These are phyloP conservation scores for Aphanomyces cochlioides DNA, from an alignment of 352 stramenopile genomes.

Conservation along the genomic window DNA sequence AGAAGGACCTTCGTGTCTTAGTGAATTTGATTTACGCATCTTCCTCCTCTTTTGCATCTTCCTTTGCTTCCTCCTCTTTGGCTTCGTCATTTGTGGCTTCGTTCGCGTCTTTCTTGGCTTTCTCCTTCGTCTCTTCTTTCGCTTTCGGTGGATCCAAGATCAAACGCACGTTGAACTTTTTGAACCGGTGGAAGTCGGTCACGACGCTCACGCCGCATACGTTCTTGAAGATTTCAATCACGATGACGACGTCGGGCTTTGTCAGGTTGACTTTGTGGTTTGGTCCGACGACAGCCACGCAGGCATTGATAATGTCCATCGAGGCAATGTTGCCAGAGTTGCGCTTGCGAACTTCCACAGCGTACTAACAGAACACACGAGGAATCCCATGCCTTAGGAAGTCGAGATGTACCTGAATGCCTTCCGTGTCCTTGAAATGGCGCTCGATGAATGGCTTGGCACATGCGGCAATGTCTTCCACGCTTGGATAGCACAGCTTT, in stretches of 20 bases:
- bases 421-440: slow-evolving; percentile 38
- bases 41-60: too few species aligned
- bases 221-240: slow-evolving; percentile 74
- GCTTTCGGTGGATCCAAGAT: slow-evolving; percentile 52
- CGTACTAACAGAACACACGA: slow-evolving; percentile 34
- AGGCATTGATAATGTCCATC: slow-evolving; percentile 68
- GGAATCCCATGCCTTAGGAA: slow-evolving; percentile 12
- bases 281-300: slow-evolving; percentile 50
- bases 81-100: slow-evolving; percentile 14
- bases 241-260: slow-evolving; percentile 50
- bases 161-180: slow-evolving; percentile 75
- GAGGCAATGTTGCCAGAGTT: slow-evolving; percentile 70
- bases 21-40: too few species aligned
- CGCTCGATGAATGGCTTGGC: slow-evolving; percentile 52
- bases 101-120: slow-evolving; percentile 32
- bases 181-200: slow-evolving; percentile 67
- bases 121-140: slow-evolving; percentile 18
- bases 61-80: too few species aligned
- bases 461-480: slow-evolving; percentile 56
- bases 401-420: slow-evolving; percentile 35
- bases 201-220: slow-evolving; percentile 70
- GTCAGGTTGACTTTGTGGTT: slow-evolving; percentile 79
- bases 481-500: slow-evolving; percentile 56
- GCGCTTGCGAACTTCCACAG: slow-evolving; percentile 73
- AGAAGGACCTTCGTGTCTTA: too few species aligned